Conservation (phyloP, 75 land plant species). For the Picea sitchensis region DNA sequence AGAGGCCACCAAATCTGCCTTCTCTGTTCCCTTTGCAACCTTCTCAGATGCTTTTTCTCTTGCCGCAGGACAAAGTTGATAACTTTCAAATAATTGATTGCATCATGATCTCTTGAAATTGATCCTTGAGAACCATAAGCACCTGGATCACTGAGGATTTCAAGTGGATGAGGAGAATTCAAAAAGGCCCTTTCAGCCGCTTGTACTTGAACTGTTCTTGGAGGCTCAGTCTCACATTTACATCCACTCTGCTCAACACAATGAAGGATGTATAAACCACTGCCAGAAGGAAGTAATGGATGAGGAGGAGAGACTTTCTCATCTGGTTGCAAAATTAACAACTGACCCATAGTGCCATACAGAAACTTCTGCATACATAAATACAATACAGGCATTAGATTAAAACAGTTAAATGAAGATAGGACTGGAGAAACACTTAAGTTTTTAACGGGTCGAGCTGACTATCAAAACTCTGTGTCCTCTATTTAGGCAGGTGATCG, state of each 20-base stretch:
- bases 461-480: not conserved
- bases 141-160: slow-evolving; percentile 56
- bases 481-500: not conserved
- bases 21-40: slow-evolving; percentile 25
- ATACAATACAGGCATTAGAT: not conserved
- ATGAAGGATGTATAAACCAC: slow-evolving; percentile 46
- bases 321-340: slow-evolving; percentile 74
- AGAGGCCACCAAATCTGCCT: slow-evolving; percentile 38
- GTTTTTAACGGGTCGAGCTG: not conserved
- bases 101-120: slow-evolving; percentile 74
- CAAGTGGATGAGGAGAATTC: slow-evolving; percentile 73
- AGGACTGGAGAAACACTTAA: not conserved
- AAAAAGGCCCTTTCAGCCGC: slow-evolving; percentile 48
- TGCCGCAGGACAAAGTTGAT: slow-evolving; percentile 36
- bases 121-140: slow-evolving; percentile 80
- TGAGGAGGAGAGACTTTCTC: slow-evolving; percentile 61
- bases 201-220: not conserved
- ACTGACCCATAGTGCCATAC: slow-evolving; percentile 72
- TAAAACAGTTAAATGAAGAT: not conserved
- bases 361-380: slow-evolving; percentile 55
- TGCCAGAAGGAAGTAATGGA: slow-evolving; percentile 61
- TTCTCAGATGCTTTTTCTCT: slow-evolving; percentile 23
- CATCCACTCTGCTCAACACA: slow-evolving; percentile 4
- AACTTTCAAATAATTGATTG: slow-evolving; percentile 58
- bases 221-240: not conserved